Conservation (phyloP, 495 filamentous ascomycete genomes). For the Letharia lupina region DNA sequence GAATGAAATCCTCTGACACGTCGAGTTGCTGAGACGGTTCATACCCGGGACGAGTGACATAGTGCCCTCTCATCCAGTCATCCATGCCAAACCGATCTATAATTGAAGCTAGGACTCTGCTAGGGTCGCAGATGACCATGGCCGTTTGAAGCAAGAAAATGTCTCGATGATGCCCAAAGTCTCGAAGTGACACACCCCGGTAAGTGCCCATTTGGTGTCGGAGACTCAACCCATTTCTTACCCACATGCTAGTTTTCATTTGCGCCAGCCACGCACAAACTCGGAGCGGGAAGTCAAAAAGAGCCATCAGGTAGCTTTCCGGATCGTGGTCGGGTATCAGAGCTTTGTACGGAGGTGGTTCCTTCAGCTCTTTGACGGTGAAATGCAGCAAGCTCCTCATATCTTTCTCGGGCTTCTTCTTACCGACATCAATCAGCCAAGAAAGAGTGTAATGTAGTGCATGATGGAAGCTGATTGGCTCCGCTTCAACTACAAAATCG, state of each 20-base stretch:
- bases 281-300: slow-evolving; percentile 87
- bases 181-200: slow-evolving; percentile 73
- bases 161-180: slow-evolving; percentile 88
- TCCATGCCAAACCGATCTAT: slow-evolving; percentile 85
- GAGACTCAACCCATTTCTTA: slow-evolving; percentile 90
- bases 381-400: slow-evolving; percentile 59
- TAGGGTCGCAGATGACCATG: slow-evolving; percentile 76
- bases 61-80: slow-evolving; percentile 80
- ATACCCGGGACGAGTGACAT: slow-evolving; percentile 56
- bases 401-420: slow-evolving; percentile 57
- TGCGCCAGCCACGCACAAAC: slow-evolving; percentile 95
- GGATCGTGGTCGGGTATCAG: slow-evolving; percentile 27
- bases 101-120: slow-evolving; percentile 77
- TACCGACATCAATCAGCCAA: slow-evolving; percentile 88
- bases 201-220: slow-evolving; percentile 92
- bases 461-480: slow-evolving; percentile 96
- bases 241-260: slow-evolving; percentile 98
- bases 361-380: slow-evolving; percentile 48
- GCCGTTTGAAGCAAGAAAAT: slow-evolving; percentile 91
- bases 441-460: slow-evolving; percentile 94
- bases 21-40: slow-evolving; percentile 84
- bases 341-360: slow-evolving; percentile 48
- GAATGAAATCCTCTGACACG: slow-evolving; percentile 90
- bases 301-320: slow-evolving; percentile 75
- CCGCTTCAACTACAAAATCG: slow-evolving; percentile 75